Percentiles rank a stretch among this genome's conserved stretches.
These are phyloP conservation scores for Fusarium ramigenum DNA, from an alignment of 2,329 filamentous ascomycete species.

Conservation along the genomic window DNA sequence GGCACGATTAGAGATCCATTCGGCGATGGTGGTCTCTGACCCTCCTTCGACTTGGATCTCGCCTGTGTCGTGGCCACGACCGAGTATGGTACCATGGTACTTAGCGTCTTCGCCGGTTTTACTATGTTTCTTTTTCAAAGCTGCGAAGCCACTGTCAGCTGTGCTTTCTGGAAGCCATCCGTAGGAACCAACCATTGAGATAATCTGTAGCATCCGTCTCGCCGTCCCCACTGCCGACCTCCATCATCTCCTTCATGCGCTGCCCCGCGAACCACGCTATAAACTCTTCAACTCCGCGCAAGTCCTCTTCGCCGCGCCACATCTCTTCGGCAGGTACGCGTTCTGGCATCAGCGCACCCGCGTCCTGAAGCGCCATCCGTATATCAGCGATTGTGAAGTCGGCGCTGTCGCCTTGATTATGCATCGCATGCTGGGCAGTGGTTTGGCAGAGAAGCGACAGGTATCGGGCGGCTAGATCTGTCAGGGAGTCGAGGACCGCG, in stretches of 20 bases:
- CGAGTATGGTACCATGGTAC: constrained; percentile 85
- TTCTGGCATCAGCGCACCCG: constrained; percentile 77
- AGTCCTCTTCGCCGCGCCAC: constrained; percentile 78
- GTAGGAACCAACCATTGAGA: constrained; percentile 63
- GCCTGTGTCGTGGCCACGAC: constrained; percentile 75
- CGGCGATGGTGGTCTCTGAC: constrained; percentile 47
- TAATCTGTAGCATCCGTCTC: constrained; percentile 74
- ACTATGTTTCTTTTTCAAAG: constrained; percentile 90
- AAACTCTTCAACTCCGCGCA: constrained; percentile 80
- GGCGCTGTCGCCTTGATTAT: constrained; percentile 68
- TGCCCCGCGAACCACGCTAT: constrained; percentile 80
- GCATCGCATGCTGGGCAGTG: constrained; percentile 75
- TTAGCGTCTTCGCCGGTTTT: constrained; percentile 88
- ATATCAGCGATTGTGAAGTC: constrained; percentile 73
- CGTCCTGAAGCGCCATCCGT: constrained; percentile 84
- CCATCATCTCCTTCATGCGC: constrained; percentile 80
- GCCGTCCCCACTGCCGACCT: constrained; percentile 79
- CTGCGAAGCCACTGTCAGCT: constrained; percentile 59
- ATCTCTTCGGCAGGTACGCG: constrained; percentile 73
- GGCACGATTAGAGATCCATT: constrained; percentile 50
- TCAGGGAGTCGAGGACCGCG: constrained; percentile 85
- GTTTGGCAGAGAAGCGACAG: constrained; percentile 77
- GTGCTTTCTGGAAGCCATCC: background rate
- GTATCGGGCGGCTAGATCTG: constrained; percentile 86
- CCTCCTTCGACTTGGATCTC: constrained; percentile 84